Percentiles rank a stretch among this genome's conserved stretches.
These are phyloP conservation scores for Zymoseptoria pseudotritici DNA, from an alignment of 2,329 filamentous ascomycete genomes.

Conservation along the genomic window DNA sequence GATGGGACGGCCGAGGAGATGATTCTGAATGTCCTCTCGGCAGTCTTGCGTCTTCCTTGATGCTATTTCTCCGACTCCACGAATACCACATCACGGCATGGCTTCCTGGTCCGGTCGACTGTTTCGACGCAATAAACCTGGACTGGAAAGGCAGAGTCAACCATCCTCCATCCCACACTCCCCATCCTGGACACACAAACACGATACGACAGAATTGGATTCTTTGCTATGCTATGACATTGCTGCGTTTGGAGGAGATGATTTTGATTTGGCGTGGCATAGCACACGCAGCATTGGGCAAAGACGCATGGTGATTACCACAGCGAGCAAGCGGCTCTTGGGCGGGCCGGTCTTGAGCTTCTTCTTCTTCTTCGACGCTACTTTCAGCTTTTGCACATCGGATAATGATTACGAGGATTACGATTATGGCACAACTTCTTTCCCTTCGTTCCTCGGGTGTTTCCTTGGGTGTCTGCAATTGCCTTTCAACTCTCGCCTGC, in stretches of 20 bases:
- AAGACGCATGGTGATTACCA: neutral
- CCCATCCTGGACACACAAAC: neutral
- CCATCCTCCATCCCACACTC: neutral
- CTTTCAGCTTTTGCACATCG: neutral
- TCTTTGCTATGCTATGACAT: neutral
- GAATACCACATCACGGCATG: neutral
- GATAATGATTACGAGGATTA: neutral
- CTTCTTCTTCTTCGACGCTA: too few species aligned
- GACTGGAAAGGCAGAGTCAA: neutral
- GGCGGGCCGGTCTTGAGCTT: too few species aligned
- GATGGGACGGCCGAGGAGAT: neutral
- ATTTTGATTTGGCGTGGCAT: neutral
- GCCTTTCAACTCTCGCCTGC: too few species aligned
- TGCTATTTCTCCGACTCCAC: neutral
- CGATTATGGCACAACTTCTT: neutral
- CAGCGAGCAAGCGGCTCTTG: neutral
- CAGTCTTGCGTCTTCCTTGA: neutral
- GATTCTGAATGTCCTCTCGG: neutral
- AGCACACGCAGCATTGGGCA: neutral
- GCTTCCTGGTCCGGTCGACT: neutral
- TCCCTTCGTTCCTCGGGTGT: neutral
- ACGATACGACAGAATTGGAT: neutral
- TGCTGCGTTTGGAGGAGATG: neutral
- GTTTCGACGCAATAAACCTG: neutral
- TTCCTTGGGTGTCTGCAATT: too few species aligned